Evolutionary conservation across 768 basidiomycete species (phyloP).

Genomic region (Cystobasidium tubakii): DNA sequence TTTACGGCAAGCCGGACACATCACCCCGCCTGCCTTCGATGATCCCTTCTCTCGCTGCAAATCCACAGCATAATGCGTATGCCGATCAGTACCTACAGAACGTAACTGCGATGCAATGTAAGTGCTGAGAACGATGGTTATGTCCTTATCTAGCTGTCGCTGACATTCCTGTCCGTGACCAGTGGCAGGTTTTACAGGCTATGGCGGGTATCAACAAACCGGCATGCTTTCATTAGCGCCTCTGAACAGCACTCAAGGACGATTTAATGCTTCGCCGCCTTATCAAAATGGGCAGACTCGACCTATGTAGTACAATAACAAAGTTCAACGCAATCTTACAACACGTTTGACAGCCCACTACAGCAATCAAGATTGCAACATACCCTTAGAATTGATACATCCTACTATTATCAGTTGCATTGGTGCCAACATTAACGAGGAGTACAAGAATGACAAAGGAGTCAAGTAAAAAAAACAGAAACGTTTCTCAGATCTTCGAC

Average conservation of each 20-base stretch:
- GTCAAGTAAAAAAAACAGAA: no score
- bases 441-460: neutral
- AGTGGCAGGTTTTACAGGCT: slow-evolving; percentile 20
- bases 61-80: neutral
- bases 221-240: neutral
- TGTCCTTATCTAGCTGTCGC: neutral
- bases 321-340: no score
- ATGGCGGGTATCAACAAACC: neutral
- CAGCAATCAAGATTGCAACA: neutral
- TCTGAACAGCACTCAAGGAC: neutral
- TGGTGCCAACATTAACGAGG: neutral
- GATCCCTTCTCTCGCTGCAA: slow-evolving; percentile 20
- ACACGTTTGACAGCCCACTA: no score
- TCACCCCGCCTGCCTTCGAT: neutral
- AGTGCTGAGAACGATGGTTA: neutral
- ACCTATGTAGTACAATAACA: neutral
- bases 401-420: neutral
- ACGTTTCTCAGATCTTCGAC: no score
- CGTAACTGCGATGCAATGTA: slow-evolving; percentile 21
- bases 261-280: neutral
- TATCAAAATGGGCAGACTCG: neutral
- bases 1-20: neutral
- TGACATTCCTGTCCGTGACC: neutral
- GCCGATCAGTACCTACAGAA: slow-evolving; percentile 27
- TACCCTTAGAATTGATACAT: neutral